phyloP scores from a whole-genome alignment of 108 stramenopile species.

The Nitzschia sp. region DNA sequence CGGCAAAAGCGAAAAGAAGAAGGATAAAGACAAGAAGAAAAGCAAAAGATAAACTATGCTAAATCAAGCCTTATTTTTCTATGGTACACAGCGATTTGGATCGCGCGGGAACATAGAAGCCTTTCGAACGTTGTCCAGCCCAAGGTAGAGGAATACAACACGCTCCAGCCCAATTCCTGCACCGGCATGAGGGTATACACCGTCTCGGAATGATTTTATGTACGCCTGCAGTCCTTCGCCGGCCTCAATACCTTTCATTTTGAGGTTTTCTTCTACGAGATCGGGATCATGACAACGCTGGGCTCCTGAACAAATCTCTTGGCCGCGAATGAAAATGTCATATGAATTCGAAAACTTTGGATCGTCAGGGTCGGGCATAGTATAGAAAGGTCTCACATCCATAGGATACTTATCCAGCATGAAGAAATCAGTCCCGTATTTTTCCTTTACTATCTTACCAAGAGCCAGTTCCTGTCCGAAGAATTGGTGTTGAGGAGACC shows the following conservation, averaged over 20 bases:
- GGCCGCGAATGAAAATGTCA: slow-evolving; percentile 96
- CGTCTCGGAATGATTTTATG: slow-evolving; percentile 90
- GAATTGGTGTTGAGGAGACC: neutral
- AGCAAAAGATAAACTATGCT: slow-evolving; percentile 2
- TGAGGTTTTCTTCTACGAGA: slow-evolving; percentile 63
- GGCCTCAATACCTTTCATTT: slow-evolving; percentile 86
- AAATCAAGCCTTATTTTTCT: slow-evolving; percentile 25
- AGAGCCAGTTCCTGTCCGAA: slow-evolving; percentile 88
- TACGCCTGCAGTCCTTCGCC: slow-evolving; percentile 82
- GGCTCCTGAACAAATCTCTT: slow-evolving; percentile 98
- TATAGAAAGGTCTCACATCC: slow-evolving; percentile 94
- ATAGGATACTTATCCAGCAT: slow-evolving; percentile 96
- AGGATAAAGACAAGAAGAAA: slow-evolving; percentile 10
- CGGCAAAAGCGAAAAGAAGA: slow-evolving; percentile 26
- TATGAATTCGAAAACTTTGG: slow-evolving; percentile 91
- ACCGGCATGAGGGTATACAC: slow-evolving; percentile 92
- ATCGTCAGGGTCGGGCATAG: slow-evolving; percentile 95
- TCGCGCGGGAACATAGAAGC: slow-evolving; percentile 98
- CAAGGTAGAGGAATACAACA: slow-evolving; percentile 95
- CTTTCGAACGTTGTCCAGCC: slow-evolving; percentile 96
- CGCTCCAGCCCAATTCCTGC: slow-evolving; percentile 96
- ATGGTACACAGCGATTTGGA: slow-evolving; percentile 93
- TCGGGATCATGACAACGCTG: slow-evolving; percentile 94
- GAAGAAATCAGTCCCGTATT: slow-evolving; percentile 96
- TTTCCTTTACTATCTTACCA: slow-evolving; percentile 89